Conservation (phyloP, 805 yeast species). For the Starmera dryadoides region DNA sequence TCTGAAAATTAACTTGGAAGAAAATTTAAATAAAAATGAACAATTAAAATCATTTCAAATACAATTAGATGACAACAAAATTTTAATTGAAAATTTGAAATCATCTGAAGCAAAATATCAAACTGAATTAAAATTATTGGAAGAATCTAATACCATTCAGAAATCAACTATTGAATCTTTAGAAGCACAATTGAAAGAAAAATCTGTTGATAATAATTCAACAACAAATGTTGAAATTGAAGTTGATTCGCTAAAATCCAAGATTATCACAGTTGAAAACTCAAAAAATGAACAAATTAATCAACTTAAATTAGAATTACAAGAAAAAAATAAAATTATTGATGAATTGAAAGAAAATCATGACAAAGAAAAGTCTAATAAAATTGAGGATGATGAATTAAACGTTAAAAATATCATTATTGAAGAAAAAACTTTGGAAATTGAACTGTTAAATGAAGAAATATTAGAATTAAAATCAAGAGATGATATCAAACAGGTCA, state of each 20-base stretch:
- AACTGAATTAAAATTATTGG: neutral
- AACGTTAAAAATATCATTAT: conserved; percentile 1
- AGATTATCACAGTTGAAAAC: neutral
- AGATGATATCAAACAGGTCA: conserved; percentile 2
- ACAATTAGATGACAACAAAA: too few relatives aligned
- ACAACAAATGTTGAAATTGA: neutral
- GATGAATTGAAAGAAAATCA: neutral
- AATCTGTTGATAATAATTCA: neutral
- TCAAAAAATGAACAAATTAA: neutral
- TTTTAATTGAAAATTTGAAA: neutral
- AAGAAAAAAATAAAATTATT: neutral
- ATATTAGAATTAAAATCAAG: conserved; percentile 7
- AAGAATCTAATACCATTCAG: neutral
- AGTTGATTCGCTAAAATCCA: neutral
- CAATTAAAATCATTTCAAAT: neutral
- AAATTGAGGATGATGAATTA: neutral
- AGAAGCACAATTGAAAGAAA: neutral
- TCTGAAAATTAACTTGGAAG: conserved; percentile 11
- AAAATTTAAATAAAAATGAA: neutral
- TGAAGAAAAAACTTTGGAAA: conserved; percentile 17
- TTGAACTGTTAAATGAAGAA: conserved; percentile 18
- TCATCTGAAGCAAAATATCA: neutral
- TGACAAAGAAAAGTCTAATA: neutral
- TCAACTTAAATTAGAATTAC: neutral
- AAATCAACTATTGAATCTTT: neutral